Conservation (phyloP, 169 alveolate genomes). For the Plasmodium sp. region DNA sequence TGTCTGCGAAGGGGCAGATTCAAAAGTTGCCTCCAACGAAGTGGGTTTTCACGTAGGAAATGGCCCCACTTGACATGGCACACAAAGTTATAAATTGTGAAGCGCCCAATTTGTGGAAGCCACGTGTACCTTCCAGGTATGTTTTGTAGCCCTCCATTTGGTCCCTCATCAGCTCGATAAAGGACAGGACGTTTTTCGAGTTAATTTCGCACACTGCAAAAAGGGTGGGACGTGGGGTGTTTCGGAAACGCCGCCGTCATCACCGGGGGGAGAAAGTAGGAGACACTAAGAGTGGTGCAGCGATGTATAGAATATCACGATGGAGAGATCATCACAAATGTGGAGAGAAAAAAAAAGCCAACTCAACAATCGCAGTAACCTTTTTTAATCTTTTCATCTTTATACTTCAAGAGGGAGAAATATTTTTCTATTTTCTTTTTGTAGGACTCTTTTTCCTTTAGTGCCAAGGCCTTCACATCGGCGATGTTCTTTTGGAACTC, state of each 20-base stretch:
- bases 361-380: slow-evolving; percentile 6
- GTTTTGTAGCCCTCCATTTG: slow-evolving; percentile 63
- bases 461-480: slow-evolving; percentile 20
- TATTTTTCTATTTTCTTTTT: slow-evolving; percentile 63
- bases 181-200: slow-evolving; percentile 25
- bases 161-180: slow-evolving; percentile 19
- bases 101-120: not conserved
- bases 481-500: slow-evolving; percentile 46
- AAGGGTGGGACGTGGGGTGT: not conserved
- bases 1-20: not conserved
- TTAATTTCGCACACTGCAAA: slow-evolving; percentile 48
- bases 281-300: not conserved
- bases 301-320: not conserved
- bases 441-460: slow-evolving; percentile 60
- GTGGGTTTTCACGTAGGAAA: not conserved
- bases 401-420: slow-evolving; percentile 45
- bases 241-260: not conserved
- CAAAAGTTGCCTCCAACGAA: not conserved
- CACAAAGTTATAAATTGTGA: not conserved
- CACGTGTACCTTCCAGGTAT: slow-evolving; percentile 26
- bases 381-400: slow-evolving; percentile 58
- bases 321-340: not conserved
- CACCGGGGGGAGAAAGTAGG: not conserved
- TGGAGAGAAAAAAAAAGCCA: not conserved
- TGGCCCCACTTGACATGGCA: not conserved